Evolutionary conservation across 2,329 filamentous ascomycete species (phyloP).

Genomic region (Penicillium olsonii): DNA sequence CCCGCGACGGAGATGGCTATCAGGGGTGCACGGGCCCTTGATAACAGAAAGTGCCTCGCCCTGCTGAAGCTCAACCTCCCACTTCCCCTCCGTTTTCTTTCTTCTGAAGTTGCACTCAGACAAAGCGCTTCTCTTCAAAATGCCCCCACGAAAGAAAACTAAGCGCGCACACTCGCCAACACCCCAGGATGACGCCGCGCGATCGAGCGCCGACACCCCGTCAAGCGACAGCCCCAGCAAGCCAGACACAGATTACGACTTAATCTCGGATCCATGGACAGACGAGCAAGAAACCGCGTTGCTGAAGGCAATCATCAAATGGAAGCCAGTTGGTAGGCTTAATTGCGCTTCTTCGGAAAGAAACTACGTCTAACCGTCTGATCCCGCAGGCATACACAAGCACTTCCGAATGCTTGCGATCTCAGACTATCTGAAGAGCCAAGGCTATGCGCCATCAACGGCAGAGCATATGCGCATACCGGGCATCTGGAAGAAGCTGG

Average conservation of each 20-base stretch:
- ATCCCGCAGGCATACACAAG: constrained; percentile 73
- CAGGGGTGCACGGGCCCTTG: constrained; percentile 26
- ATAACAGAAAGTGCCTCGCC: constrained; percentile 24
- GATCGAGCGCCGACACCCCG: constrained; percentile 30
- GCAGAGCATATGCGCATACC: constrained; percentile 80
- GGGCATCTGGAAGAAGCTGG: constrained; percentile 87
- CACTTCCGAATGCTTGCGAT: constrained; percentile 91
- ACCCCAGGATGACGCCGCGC: constrained; percentile 29
- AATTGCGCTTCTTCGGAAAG: neutral
- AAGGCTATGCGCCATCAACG: constrained; percentile 69
- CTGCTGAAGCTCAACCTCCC: constrained; percentile 1
- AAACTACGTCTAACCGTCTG: constrained; percentile 6
- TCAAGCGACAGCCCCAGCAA: constrained; percentile 34
- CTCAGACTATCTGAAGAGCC: constrained; percentile 74
- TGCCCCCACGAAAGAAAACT: constrained; percentile 63
- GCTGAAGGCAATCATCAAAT: constrained; percentile 88
- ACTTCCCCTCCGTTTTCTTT: neutral
- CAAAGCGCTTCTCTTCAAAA: constrained; percentile 12
- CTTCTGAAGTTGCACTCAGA: neutral
- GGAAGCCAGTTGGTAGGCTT: constrained; percentile 87
- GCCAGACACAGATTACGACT: constrained; percentile 46
- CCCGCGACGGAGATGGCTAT: constrained; percentile 22
- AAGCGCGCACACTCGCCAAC: constrained; percentile 45
- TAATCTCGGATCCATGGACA: constrained; percentile 77
- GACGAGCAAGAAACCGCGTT: constrained; percentile 92